Percentiles rank a stretch among this genome's conserved stretches.
Conservation (phyloP, 768 basidiomycete species). For the Auricularia sp. region DNA sequence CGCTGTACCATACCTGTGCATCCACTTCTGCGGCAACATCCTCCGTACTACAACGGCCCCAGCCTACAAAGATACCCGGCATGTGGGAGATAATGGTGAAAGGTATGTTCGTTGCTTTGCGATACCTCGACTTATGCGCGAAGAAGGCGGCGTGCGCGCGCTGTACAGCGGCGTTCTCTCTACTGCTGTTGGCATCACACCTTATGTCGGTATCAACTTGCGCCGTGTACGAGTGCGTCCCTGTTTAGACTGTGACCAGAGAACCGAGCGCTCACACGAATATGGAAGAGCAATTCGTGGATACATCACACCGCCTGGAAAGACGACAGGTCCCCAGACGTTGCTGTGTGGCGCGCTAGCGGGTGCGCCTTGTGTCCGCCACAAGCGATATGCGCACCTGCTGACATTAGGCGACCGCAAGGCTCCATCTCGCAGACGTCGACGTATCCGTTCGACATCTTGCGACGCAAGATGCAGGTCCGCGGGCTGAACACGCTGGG, state of each 20-base stretch:
- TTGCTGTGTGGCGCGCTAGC: constrained; percentile 80
- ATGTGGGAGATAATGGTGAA: constrained; percentile 86
- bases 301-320: constrained; percentile 71
- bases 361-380: constrained; percentile 33
- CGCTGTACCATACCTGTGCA: constrained; percentile 13
- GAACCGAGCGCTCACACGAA: not conserved
- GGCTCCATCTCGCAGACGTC: constrained; percentile 89
- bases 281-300: constrained; percentile 42
- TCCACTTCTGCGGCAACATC: constrained; percentile 21
- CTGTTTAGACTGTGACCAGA: not conserved
- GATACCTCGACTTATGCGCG: constrained; percentile 44
- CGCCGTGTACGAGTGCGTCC: constrained; percentile 65
- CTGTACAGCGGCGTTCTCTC: constrained; percentile 80
- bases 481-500: constrained; percentile 59
- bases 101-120: not conserved
- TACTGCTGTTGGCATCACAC: constrained; percentile 83
- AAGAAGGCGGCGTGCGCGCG: constrained; percentile 84
- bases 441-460: constrained; percentile 92
- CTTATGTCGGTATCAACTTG: constrained; percentile 73
- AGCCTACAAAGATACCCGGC: constrained; percentile 21
- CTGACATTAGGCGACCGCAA: constrained; percentile 18
- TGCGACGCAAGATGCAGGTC: constrained; percentile 94
- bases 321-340: constrained; percentile 58
- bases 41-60: constrained; percentile 21
- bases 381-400: not conserved